These are phyloP conservation scores for Zygoascus biomembranicola DNA, from an alignment of 805 yeast genomes.

Conservation along the genomic window DNA sequence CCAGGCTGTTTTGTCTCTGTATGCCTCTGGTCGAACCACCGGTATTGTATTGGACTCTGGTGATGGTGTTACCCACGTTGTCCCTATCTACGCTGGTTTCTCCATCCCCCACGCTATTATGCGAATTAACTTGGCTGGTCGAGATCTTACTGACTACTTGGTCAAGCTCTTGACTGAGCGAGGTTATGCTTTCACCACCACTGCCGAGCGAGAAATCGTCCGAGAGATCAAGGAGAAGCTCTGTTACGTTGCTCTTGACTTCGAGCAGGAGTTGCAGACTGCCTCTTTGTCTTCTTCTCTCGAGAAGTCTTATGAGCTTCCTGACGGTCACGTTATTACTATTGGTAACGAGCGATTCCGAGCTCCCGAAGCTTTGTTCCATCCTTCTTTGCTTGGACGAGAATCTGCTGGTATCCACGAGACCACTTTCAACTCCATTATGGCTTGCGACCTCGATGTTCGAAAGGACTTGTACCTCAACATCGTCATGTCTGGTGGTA, in stretches of 20 bases:
- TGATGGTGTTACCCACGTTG: constrained; percentile 99
- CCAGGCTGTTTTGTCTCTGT: constrained; percentile 96
- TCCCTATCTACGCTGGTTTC: constrained; percentile 99
- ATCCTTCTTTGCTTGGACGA: constrained; percentile 82
- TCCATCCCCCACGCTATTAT: constrained; percentile 97
- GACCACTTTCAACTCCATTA: constrained; percentile 89
- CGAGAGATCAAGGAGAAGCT: constrained; percentile 96
- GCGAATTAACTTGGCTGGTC: constrained; percentile 99
- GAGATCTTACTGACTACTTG: constrained; percentile 98
- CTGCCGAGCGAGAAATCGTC: constrained; percentile 97
- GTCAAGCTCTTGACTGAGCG: constrained; percentile 98
- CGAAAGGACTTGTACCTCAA: constrained; percentile 98
- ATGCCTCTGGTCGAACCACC: constrained; percentile 99
- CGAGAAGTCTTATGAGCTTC: constrained; percentile 98
- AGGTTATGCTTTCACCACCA: constrained; percentile 97
- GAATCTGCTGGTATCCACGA: constrained; percentile 99
- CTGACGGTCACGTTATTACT: constrained; percentile 99
- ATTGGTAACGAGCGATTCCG: constrained; percentile 99
- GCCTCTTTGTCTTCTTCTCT: constrained; percentile 96
- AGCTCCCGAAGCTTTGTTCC: constrained; percentile 99
- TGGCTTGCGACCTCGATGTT: constrained; percentile 98
- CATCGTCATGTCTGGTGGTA: constrained; percentile 99
- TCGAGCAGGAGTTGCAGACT: constrained; percentile 99
- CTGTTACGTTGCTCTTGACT: constrained; percentile 98
- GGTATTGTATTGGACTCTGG: constrained; percentile 99